phyloP scores from a whole-genome alignment of 176 grass and related monocot species.

The Triticum timopheevii region DNA sequence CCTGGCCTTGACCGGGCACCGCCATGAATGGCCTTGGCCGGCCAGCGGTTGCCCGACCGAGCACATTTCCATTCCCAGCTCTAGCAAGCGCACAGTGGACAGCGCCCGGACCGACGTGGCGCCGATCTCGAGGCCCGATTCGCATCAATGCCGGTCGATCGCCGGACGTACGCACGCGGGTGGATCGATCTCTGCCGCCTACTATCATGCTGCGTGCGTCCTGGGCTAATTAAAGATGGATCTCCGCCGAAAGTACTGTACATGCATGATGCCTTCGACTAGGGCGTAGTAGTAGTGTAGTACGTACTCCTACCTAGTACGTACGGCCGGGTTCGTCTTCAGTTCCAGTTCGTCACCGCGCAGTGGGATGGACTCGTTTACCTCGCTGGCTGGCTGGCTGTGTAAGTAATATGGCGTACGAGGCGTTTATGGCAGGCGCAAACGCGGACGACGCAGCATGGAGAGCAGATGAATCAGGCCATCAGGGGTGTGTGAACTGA shows the following conservation, averaged over 20 bases:
- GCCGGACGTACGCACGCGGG: background rate
- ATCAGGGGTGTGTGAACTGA: too few relatives aligned
- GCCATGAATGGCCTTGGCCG: background rate
- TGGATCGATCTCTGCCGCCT: background rate
- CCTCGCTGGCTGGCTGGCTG: too few relatives aligned
- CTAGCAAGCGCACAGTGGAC: background rate
- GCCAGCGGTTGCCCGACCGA: background rate
- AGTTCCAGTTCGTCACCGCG: too few relatives aligned
- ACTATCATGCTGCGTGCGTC: background rate
- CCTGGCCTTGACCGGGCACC: background rate
- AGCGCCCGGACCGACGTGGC: too few relatives aligned
- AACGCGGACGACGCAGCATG: too few relatives aligned
- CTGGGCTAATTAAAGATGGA: background rate
- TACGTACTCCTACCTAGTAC: too few relatives aligned
- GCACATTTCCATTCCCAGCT: background rate
- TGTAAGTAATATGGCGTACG: too few relatives aligned
- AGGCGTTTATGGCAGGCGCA: too few relatives aligned
- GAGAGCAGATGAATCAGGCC: too few relatives aligned
- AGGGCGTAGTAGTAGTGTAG: too few relatives aligned
- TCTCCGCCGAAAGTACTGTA: background rate
- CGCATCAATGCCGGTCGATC: background rate
- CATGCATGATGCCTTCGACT: too few relatives aligned
- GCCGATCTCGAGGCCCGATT: background rate
- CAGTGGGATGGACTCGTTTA: too few relatives aligned
- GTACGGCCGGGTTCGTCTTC: background rate